Base-by-base conservation (phyloP, 768 basidiomycete species). In the Tricholoma hemisulphureum region DNA sequence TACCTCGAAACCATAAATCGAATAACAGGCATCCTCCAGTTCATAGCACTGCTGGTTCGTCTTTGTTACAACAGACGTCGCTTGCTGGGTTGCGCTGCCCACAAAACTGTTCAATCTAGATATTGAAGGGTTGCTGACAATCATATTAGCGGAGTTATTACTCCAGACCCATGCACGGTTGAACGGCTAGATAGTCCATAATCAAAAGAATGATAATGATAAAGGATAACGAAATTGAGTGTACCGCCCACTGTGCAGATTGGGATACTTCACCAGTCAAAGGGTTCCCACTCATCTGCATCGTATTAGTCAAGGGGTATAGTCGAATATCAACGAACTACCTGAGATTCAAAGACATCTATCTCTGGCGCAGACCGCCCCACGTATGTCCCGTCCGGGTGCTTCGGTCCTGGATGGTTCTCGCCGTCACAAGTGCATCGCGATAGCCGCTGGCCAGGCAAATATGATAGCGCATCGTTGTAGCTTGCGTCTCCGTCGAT, bases 311-410 rank as follows among this genome's bases (percentile, higher is more conserved):
- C 50, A 48, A 57, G 24, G 31, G 14, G 39, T 51, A 2, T 37
- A 13, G 32, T 69, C 53, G 58, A 35, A 11, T 31, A 55, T 32
- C 10, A 56, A 16, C 9, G 18, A 10, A 64, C 67, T 67, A 67
- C 80, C 71, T 89, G 87, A 28, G 92, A 91, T 73, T 94, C 93
- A 59, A 95, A 85, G 41, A 95, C 71, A 69, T 95, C 93, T 59
- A 94, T 93, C 69, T 95, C 93, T 3, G 93, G 93, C 23, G 93
- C 89, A 21, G 87, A 73, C 26, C 93, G 78, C 2, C 92, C 93
- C 1, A 88, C 85, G 69, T 83, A 93, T 0, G 83, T 79, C 8
- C 89, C 89, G 69, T 92, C 87, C 0, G 76, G 57, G 50, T 85
- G 82, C 41, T 80, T 78, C 5, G 92, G 92, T 1, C 92, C 92